A percentile compares a stretch with the other conserved stretches of the same genome.
Conservation (phyloP, 805 yeast genomes). For the Ogataea paradorogensis region DNA sequence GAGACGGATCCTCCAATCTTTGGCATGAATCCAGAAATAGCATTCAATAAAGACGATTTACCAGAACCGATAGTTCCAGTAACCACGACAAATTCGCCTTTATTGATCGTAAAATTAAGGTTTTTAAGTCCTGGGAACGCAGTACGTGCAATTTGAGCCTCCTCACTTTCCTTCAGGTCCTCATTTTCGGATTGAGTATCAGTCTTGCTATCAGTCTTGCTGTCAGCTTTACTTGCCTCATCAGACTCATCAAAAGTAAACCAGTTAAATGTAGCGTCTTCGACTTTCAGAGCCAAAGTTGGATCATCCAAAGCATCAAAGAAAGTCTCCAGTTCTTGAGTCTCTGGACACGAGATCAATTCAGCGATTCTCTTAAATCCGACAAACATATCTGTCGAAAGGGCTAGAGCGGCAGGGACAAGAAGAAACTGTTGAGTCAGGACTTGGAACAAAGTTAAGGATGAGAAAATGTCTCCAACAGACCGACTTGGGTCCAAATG, state of each 20-base stretch:
- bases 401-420: constrained; percentile 66
- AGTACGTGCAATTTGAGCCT: constrained; percentile 21
- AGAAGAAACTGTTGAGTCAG: constrained; percentile 61
- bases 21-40: constrained; percentile 71
- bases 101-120: constrained; percentile 48
- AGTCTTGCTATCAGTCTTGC: background rate
- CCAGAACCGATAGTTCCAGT: constrained; percentile 82
- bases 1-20: constrained; percentile 49
- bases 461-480: constrained; percentile 65
- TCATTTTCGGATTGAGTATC: constrained; percentile 1
- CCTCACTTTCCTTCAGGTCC: constrained; percentile 10
- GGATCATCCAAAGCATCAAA: constrained; percentile 22
- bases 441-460: constrained; percentile 62
- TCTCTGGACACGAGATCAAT: constrained; percentile 40
- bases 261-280: constrained; percentile 68
- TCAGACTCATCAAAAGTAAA: constrained; percentile 40
- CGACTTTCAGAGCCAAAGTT: constrained; percentile 46
- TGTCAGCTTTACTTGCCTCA: constrained; percentile 15
- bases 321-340: constrained; percentile 35
- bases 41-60: constrained; percentile 67
- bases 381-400: constrained; percentile 61
- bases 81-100: constrained; percentile 65
- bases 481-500: constrained; percentile 36
- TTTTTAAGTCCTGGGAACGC: constrained; percentile 46
- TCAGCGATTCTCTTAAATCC: constrained; percentile 58